These are phyloP conservation scores for Leccinum fuscescens DNA, from an alignment of 1,284 basidiomycete species.

Conservation along the genomic window DNA sequence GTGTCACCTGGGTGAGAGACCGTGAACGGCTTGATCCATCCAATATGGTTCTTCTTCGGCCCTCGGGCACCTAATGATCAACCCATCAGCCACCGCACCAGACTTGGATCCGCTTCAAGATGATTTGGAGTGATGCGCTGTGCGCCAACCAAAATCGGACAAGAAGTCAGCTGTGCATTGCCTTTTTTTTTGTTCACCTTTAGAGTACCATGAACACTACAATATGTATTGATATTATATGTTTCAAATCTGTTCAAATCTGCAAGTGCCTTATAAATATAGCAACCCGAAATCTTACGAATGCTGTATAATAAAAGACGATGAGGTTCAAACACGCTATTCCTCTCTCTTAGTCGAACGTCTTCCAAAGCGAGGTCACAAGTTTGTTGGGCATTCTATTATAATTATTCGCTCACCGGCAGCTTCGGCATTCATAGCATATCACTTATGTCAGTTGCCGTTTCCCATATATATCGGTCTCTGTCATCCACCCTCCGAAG, in stretches of 20 bases:
- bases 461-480: conserved; percentile 28
- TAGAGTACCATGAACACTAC: not conserved
- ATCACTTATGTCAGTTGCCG: not conserved
- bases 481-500: conserved; percentile 12
- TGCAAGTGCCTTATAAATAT: not conserved
- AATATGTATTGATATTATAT: not conserved
- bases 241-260: not conserved
- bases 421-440: not conserved
- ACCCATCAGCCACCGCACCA: not conserved
- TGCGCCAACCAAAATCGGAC: too few species aligned
- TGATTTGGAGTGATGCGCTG: not conserved
- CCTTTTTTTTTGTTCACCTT: not conserved
- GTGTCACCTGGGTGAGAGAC: not conserved
- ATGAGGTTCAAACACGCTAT: not conserved
- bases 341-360: not conserved
- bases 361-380: not conserved
- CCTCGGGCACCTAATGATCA: not conserved
- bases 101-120: not conserved
- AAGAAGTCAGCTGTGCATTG: too few species aligned
- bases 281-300: not conserved
- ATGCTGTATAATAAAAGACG: not conserved
- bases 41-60: not conserved
- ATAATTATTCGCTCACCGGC: not conserved
- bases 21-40: not conserved
- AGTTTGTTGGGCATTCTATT: not conserved